Evolutionary conservation across 257 asterid genomes (phyloP), one percentile per base, ranked within the genome.

Genomic region (Nicotiana otophora): DNA sequence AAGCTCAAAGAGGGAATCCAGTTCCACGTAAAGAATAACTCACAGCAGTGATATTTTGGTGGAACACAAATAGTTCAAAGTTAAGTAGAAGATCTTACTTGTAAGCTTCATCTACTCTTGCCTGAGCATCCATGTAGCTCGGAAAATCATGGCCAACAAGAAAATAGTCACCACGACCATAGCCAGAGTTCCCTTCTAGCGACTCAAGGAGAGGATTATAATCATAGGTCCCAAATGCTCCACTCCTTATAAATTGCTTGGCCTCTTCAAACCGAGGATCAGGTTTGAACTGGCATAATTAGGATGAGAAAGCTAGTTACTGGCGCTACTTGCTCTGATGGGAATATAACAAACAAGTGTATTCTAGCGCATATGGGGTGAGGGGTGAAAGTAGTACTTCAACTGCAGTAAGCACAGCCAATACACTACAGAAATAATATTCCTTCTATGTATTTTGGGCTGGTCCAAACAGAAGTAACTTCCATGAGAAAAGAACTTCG

Each of bases 211-310:
- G 95, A 51, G 98, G 99, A 64, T 91, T 94, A 86, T 96, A 96
- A 80, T 96, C 98, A 77, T 94, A 96, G 91, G 89, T 96, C 80
- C 99, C 99, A 64, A 96, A 94, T 81, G 98, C 97, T 85, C 99
- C 98, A 34, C 97, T 90, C 83, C 95, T 93, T 66, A 96, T 93
- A 83, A 91, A 92, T 78, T 94, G 87, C 84, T 94, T 96, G 33
- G 99, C 99, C 92, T 96, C 98, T 86, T 94, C 98, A 82, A 96
- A 96, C 81, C 98, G 92, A 65, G 96, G 92, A 83, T 96, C 99
- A 11, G 99, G 91, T 84, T 94, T 94, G 85, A 96, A 96, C 99
- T 96, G 85, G 85, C 89, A 88, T 26, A 76, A 58, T 58, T 55
- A 81, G 68, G 74, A 33, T 72, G 82, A 62, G 58, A 69, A 83